Conservation (phyloP, 441 rosid species). For the Erodium texanum region DNA sequence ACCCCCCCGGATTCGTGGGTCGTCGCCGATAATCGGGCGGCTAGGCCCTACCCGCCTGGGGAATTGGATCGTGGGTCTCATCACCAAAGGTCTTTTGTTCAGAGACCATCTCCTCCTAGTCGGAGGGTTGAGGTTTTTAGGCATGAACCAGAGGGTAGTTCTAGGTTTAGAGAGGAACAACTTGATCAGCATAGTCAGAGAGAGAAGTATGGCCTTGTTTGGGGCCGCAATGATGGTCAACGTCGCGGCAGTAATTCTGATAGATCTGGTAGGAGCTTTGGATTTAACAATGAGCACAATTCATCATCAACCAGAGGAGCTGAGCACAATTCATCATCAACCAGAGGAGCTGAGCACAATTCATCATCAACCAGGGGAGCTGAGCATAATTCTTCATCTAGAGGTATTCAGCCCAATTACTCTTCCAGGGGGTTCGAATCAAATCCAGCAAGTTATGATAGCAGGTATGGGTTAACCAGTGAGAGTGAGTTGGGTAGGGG, state of each 20-base stretch:
- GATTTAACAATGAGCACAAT: background rate
- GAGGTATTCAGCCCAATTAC: background rate
- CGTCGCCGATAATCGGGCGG: background rate
- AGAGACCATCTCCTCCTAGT: constrained; percentile 27
- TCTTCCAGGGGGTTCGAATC: constrained; percentile 26
- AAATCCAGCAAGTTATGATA: constrained; percentile 27
- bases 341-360: background rate
- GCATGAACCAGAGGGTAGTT: constrained; percentile 36
- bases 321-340: background rate
- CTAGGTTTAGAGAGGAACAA: constrained; percentile 40
- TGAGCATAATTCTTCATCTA: background rate
- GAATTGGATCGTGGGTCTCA: constrained; percentile 16
- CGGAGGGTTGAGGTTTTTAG: constrained; percentile 23
- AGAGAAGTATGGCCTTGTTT: constrained; percentile 21
- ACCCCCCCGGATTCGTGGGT: no score
- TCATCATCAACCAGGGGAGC: constrained; percentile 31
- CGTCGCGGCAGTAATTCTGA: constrained; percentile 31
- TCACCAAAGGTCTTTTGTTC: constrained; percentile 16
- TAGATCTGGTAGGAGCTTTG: constrained; percentile 17
- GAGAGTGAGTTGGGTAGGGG: constrained; percentile 23
- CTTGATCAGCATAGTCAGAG: constrained; percentile 25
- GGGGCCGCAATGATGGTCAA: constrained; percentile 15
- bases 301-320: background rate
- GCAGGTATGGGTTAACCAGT: constrained; percentile 22
- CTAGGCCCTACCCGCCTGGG: constrained; percentile 22